Evolutionary conservation across 345 rosid species (phyloP).

Genomic region (Pistacia integerrima): DNA sequence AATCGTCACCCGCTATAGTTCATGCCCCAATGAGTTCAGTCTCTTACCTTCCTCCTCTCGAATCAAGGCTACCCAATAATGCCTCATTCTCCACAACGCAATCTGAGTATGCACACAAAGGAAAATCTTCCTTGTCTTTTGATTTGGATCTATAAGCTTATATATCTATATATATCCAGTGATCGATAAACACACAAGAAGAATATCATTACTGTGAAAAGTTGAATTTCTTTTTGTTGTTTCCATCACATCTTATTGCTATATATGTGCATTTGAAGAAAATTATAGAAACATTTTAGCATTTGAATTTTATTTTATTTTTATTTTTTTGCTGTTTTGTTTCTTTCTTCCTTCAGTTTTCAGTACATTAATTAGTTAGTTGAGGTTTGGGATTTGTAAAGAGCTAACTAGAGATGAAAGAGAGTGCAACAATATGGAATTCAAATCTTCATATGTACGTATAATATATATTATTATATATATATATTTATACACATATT

Average conservation of each 20-base stretch:
- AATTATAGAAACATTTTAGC: slow-evolving; percentile 12
- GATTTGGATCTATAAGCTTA: slow-evolving; percentile 58
- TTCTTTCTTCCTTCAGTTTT: slow-evolving; percentile 4
- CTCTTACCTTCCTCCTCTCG: slow-evolving; percentile 24
- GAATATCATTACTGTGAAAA: slow-evolving; percentile 21
- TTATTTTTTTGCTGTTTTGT: neutral
- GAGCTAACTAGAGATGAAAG: slow-evolving; percentile 13
- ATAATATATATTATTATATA: slow-evolving; percentile 23
- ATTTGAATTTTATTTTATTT: slow-evolving; percentile 1
- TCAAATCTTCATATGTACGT: slow-evolving; percentile 27
- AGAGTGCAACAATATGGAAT: slow-evolving; percentile 18
- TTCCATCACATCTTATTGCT: slow-evolving; percentile 19
- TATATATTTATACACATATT: slow-evolving; percentile 7
- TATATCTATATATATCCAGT: neutral
- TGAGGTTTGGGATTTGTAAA: slow-evolving; percentile 36
- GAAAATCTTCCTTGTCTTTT: slow-evolving; percentile 67
- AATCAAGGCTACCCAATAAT: slow-evolving; percentile 11
- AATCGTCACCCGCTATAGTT: slow-evolving; percentile 38
- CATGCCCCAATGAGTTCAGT: slow-evolving; percentile 38
- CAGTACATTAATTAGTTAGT: slow-evolving; percentile 17
- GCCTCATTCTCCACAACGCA: slow-evolving; percentile 24
- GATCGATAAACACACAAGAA: neutral
- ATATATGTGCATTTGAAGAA: slow-evolving; percentile 8
- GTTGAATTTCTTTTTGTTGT: slow-evolving; percentile 13
- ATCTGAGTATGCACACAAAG: slow-evolving; percentile 51